Evolutionary conservation across 768 basidiomycete genomes (phyloP).

Genomic region (Crucibulum laeve): DNA sequence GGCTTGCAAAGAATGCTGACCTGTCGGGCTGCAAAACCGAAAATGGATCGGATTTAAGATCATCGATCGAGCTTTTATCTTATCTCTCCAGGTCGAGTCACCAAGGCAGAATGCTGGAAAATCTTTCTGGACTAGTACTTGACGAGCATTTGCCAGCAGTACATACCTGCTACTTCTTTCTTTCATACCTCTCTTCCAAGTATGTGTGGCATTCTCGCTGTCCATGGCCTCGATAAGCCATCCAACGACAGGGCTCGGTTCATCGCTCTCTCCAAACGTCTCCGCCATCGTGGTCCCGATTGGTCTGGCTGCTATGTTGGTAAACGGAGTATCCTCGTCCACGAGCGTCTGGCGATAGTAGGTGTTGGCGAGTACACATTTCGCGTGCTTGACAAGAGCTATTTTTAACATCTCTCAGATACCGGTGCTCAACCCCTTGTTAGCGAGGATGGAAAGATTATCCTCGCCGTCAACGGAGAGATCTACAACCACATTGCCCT

Average conservation of each 20-base stretch:
- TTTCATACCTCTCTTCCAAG: conserved; percentile 9
- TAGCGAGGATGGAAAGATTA: conserved; percentile 78
- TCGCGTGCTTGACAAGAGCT: neutral
- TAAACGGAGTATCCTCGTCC: conserved; percentile 77
- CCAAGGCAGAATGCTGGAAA: neutral
- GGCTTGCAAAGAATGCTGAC: neutral
- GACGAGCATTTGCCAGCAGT: conserved; percentile 1
- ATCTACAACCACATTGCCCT: conserved; percentile 96
- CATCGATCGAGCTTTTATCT: conserved; percentile 6
- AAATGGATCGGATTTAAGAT: neutral
- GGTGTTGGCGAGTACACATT: conserved; percentile 74
- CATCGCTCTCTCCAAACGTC: conserved; percentile 83
- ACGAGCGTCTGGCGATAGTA: conserved; percentile 96
- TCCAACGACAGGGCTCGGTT: conserved; percentile 62
- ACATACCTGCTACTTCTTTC: conserved; percentile 6
- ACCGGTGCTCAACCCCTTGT: conserved; percentile 94
- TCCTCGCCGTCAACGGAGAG: conserved; percentile 95
- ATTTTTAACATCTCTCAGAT: conserved; percentile 42
- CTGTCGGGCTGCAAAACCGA: neutral
- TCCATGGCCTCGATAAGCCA: conserved; percentile 76
- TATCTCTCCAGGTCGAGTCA: conserved; percentile 12
- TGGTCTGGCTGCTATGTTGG: conserved; percentile 97
- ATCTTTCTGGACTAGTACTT: neutral
- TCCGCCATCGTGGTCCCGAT: conserved; percentile 94
- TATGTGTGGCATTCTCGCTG: conserved; percentile 94